Base-by-base conservation (phyloP, 306 rosid species). In the Cucurbita pepo region DNA sequence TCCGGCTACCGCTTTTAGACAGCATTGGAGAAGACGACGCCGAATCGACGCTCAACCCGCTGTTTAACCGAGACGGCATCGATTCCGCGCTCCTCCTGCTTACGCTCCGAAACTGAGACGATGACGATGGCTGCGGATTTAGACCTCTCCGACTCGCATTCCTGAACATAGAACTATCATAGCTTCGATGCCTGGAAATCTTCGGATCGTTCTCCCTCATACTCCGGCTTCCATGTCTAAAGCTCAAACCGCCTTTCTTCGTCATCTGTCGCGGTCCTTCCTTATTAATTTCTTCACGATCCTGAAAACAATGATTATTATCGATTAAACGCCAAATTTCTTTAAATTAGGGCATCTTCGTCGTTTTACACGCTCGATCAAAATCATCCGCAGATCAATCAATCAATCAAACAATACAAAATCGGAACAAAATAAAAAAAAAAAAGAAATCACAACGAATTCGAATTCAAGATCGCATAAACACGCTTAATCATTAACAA, bases 161-260 rank as follows among this genome's bases (percentile, higher is more conserved):
- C 18, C 48, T 30, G 21, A 51, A 74, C 51, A 52, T 58, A 44
- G 40, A 56, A 34, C 19, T 34, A 15, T 80, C 84, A 4, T 47
- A 6, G 36, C 83, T 87, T 61, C 73, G 63, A 56, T 54, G 60
- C 76, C 76, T 78, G 60, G 8, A 34, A 61, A 81, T 61, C 48
- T 41, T 47, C 8, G 52, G 14, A 58, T 30, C 47, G 56, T 73
- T 59, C 53, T 77, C 69, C 74, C 74, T 56, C 55, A 15, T 6
- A 6, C 30, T 12, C n/a, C 56, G 76, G 10, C 74, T 67, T 8
- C 76, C 57, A 53, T 56, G 76, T 77, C 80, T 75, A 34, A 55
- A 78, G 77, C 80, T 48, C 7, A 43, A 74, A 45, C 71, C 64
- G 65, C 76, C 82, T 41, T 74, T 79, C 84, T 54, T 79, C 16